These are phyloP conservation scores for Tagetes patula DNA, from an alignment of 129 eudicot species.

Conservation along the genomic window DNA sequence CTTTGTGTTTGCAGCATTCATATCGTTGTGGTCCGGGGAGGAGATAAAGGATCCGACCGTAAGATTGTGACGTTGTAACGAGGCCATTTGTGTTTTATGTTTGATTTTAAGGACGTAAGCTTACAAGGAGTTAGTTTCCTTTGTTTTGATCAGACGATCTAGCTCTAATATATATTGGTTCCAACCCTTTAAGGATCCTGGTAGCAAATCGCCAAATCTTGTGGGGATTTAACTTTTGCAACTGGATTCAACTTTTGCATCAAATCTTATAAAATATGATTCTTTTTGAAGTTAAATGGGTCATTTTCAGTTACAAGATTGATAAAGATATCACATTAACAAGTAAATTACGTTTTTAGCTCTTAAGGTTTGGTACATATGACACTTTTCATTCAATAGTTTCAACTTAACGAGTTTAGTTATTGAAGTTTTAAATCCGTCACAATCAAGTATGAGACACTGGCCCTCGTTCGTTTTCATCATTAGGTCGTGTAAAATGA, in stretches of 20 bases:
- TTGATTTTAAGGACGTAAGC: neutral
- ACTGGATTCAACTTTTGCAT: constrained; percentile 15
- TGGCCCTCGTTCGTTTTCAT: no score
- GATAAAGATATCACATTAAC: neutral
- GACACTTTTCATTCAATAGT: no score
- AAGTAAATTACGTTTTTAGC: neutral
- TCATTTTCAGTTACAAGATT: neutral
- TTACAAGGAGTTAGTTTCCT: neutral
- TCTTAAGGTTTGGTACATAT: no score
- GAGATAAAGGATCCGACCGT: constrained; percentile 4
- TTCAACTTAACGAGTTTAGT: no score
- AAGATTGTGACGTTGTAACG: constrained; percentile 24
- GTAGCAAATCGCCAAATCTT: constrained; percentile 19
- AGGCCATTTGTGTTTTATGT: constrained; percentile 19
- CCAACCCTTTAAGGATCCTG: constrained; percentile 17
- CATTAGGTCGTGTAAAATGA: no score
- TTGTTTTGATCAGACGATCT: neutral
- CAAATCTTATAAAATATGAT: neutral
- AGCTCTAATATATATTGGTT: constrained; percentile 9
- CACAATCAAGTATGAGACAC: no score
- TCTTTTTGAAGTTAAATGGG: neutral
- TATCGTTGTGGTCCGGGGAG: constrained; percentile 22
- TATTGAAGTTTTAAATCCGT: no score
- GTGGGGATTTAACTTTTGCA: constrained; percentile 24
- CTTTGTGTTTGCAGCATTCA: constrained; percentile 13